Conservation (phyloP, 495 filamentous ascomycete species). For the Hypomontagnella submonticulosa region DNA sequence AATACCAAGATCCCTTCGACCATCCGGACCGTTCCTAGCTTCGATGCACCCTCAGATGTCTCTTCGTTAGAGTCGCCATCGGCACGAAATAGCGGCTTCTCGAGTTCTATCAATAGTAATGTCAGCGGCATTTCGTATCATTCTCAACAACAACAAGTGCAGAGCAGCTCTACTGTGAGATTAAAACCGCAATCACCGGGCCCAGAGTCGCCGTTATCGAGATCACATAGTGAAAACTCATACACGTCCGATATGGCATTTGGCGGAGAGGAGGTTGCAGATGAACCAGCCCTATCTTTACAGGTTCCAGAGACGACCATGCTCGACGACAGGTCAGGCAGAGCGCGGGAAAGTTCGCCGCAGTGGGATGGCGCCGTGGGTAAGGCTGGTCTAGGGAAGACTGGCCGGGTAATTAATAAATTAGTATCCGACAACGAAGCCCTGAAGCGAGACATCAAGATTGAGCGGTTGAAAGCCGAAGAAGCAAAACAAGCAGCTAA, state of each 20-base stretch:
- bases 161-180: conserved; percentile 45
- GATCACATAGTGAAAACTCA: conserved; percentile 29
- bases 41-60: conserved; percentile 53
- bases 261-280: conserved; percentile 30
- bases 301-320: conserved; percentile 40
- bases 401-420: conserved; percentile 90
- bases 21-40: conserved; percentile 60
- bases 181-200: conserved; percentile 47
- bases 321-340: conserved; percentile 49
- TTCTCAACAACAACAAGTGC: conserved; percentile 47
- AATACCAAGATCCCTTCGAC: conserved; percentile 50
- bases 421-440: conserved; percentile 90
- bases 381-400: conserved; percentile 85
- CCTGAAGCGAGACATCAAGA: conserved; percentile 79
- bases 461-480: conserved; percentile 76
- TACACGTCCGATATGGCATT: conserved; percentile 38
- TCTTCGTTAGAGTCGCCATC: conserved; percentile 46
- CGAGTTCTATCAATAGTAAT: conserved; percentile 60
- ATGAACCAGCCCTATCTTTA: conserved; percentile 26
- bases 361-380: conserved; percentile 81
- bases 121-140: conserved; percentile 52
- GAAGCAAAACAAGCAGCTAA: conserved; percentile 78
- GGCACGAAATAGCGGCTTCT: conserved; percentile 57
- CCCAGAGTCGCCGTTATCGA: conserved; percentile 18
- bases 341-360: conserved; percentile 38